Conservation (phyloP, 495 filamentous ascomycete genomes). For the Tuber borchii region DNA sequence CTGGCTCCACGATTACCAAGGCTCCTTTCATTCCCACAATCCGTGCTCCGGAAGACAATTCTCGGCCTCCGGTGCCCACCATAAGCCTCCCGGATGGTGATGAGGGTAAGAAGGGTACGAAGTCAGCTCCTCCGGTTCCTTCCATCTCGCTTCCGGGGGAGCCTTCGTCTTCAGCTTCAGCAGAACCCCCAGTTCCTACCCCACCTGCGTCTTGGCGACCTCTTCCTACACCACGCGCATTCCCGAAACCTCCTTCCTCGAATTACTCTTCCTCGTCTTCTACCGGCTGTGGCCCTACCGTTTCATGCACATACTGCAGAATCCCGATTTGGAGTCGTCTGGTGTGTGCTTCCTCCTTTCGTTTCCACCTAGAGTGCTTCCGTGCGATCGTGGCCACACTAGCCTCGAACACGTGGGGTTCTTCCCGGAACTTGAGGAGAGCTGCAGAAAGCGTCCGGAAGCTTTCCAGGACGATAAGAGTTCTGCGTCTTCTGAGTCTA, state of each 20-base stretch:
- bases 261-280: slow-evolving; percentile 44
- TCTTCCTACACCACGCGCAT: slow-evolving; percentile 38
- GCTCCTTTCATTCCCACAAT: slow-evolving; percentile 33
- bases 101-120: slow-evolving; percentile 33
- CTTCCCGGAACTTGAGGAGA: slow-evolving; percentile 75
- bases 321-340: slow-evolving; percentile 82
- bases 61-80: slow-evolving; percentile 36
- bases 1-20: slow-evolving; percentile 16
- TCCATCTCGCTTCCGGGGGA: slow-evolving; percentile 48
- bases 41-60: slow-evolving; percentile 49
- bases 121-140: slow-evolving; percentile 41
- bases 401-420: slow-evolving; percentile 91
- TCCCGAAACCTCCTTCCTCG: slow-evolving; percentile 42
- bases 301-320: slow-evolving; percentile 75
- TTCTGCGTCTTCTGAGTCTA: slow-evolving; percentile 44
- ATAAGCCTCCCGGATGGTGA: slow-evolving; percentile 41
- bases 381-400: slow-evolving; percentile 75
- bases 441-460: slow-evolving; percentile 62
- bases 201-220: slow-evolving; percentile 35
- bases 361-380: slow-evolving; percentile 94
- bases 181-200: slow-evolving; percentile 41
- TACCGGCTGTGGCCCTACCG: slow-evolving; percentile 59
- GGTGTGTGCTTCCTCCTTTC: slow-evolving; percentile 65
- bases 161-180: slow-evolving; percentile 43
- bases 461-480: slow-evolving; percentile 54